Percentiles rank a stretch among this genome's conserved stretches.
Evolutionary conservation across 2,329 filamentous ascomycete species (phyloP).

Genomic region (Colletotrichum trifolii): DNA sequence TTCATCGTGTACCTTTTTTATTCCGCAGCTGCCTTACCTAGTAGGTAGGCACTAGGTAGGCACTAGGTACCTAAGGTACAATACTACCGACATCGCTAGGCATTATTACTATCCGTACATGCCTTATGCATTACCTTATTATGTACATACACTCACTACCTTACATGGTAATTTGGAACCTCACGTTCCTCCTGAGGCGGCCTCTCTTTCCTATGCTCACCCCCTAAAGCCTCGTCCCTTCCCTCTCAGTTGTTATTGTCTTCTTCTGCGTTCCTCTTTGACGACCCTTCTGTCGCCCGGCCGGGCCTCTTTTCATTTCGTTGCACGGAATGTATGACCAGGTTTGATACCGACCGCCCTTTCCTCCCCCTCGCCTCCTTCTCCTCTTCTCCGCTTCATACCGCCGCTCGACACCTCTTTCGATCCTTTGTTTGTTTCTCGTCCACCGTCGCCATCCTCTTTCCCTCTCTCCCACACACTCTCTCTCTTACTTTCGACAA

Average conservation of each 20-base stretch:
- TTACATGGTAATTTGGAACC: too few species aligned
- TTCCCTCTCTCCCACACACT: not conserved
- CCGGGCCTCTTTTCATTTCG: slow-evolving; percentile 26
- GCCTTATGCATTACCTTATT: too few species aligned
- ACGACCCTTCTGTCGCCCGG: slow-evolving; percentile 17
- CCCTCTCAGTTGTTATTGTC: not conserved
- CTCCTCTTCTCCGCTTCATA: slow-evolving; percentile 19
- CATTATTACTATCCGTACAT: too few species aligned
- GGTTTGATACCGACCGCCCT: slow-evolving; percentile 18
- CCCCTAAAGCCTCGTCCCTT: slow-evolving; percentile 12
- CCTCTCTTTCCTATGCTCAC: slow-evolving; percentile 17
- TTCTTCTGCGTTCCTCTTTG: not conserved
- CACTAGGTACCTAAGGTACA: too few species aligned
- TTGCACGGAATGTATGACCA: slow-evolving; percentile 29
- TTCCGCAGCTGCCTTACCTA: too few species aligned
- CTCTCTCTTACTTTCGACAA: not conserved
- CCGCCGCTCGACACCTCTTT: slow-evolving; percentile 20
- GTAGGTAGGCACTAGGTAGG: too few species aligned
- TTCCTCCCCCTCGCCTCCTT: not conserved
- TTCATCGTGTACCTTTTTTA: too few species aligned
- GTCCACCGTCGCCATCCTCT: not conserved
- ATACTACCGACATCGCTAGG: too few species aligned
- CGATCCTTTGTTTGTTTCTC: slow-evolving; percentile 15
- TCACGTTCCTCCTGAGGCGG: not conserved
- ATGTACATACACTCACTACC: too few species aligned